Evolutionary conservation across 2,329 filamentous ascomycete genomes (phyloP).

Genomic region (Cyclaneusma minus): DNA sequence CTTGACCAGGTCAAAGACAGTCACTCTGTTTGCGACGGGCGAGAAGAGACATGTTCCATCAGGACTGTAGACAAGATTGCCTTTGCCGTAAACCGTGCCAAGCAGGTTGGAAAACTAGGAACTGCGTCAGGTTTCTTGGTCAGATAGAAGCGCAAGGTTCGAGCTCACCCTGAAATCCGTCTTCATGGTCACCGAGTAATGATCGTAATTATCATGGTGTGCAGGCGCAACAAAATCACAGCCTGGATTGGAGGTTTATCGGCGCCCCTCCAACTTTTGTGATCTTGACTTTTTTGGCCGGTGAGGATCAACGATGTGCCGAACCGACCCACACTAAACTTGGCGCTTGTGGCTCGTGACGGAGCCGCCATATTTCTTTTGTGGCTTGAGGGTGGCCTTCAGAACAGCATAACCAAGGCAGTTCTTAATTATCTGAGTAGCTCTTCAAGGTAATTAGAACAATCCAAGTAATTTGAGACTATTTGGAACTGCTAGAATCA

Average conservation of each 20-base stretch:
- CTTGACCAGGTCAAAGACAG: conserved; percentile 94
- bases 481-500: no score
- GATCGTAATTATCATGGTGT: no score
- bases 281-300: conserved; percentile 5
- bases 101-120: conserved; percentile 89
- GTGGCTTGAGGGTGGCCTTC: no score
- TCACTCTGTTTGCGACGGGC: conserved; percentile 89
- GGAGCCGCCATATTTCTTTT: no score
- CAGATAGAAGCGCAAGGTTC: not conserved
- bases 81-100: conserved; percentile 95
- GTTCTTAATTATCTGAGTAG: no score
- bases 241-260: conserved; percentile 4
- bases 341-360: no score
- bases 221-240: no score
- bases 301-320: conserved; percentile 4
- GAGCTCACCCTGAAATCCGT: conserved; percentile 81
- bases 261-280: conserved; percentile 4
- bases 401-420: no score
- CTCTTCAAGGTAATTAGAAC: conserved; percentile 3
- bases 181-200: conserved; percentile 57
- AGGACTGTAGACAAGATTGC: conserved; percentile 90
- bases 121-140: conserved; percentile 12
- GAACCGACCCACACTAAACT: conserved; percentile 1
- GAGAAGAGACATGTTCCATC: conserved; percentile 94
- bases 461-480: no score